These are phyloP conservation scores for Russula dissimulans DNA, from an alignment of 768 basidiomycete genomes.

Conservation along the genomic window DNA sequence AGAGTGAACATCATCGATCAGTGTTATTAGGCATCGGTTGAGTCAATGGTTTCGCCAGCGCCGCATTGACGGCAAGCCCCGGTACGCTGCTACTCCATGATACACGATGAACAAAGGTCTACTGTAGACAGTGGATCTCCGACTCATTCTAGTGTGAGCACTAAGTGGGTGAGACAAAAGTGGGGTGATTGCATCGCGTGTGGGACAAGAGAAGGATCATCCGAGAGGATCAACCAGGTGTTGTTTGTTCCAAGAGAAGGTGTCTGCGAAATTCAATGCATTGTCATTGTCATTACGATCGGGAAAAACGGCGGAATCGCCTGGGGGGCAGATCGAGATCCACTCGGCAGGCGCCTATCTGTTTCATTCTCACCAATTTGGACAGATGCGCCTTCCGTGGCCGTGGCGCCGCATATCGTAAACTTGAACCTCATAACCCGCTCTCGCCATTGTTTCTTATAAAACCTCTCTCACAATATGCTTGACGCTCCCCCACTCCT, in stretches of 20 bases:
- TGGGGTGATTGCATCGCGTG: neutral
- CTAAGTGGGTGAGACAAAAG: neutral
- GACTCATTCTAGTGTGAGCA: neutral
- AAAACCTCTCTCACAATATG: neutral
- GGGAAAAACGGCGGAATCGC: conserved; percentile 9
- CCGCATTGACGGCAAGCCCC: no score
- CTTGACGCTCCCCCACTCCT: neutral
- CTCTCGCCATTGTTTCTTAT: conserved; percentile 12
- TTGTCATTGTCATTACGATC: neutral
- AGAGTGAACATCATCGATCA: no score
- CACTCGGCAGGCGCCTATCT: conserved; percentile 2
- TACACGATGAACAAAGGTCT: no score
- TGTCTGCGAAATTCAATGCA: neutral
- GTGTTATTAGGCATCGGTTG: no score
- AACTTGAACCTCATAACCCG: neutral
- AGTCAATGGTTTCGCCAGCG: no score
- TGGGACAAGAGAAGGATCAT: conserved; percentile 2
- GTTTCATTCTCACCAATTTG: conserved; percentile 18
- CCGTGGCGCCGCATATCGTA: neutral
- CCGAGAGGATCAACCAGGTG: neutral
- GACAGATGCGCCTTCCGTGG: conserved; percentile 3
- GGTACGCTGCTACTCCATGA: no score
- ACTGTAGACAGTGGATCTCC: neutral
- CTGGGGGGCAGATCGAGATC: conserved; percentile 12
- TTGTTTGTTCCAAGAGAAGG: conserved; percentile 4